phyloP scores from a whole-genome alignment of 2,329 filamentous ascomycete genomes.

The Trichoderma endophyticum region DNA sequence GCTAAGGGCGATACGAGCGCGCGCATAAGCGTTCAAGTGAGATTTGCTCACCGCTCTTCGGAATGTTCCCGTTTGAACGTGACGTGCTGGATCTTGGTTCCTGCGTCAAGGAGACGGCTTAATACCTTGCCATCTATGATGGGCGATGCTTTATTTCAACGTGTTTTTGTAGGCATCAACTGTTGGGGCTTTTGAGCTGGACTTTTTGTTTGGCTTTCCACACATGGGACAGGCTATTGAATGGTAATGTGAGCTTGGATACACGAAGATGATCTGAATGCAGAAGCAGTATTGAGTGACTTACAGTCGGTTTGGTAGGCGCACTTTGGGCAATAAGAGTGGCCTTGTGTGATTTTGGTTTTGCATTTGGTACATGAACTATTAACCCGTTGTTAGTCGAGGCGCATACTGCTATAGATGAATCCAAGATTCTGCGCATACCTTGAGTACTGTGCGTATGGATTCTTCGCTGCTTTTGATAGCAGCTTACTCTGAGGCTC shows the following conservation, averaged over 20 bases:
- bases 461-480: conserved; percentile 63
- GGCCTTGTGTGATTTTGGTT: conserved; percentile 60
- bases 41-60: neutral
- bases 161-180: conserved; percentile 62
- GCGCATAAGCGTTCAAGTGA: neutral
- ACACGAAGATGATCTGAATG: neutral
- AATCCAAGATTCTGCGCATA: neutral
- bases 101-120: neutral
- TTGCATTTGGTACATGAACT: conserved; percentile 61
- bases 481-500: conserved; percentile 56
- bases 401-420: too few relatives aligned
- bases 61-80: neutral
- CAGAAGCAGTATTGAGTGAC: conserved; percentile 22
- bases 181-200: conserved; percentile 48
- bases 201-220: conserved; percentile 55
- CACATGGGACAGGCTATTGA: conserved; percentile 60
- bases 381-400: neutral
- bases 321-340: conserved; percentile 59
- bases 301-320: conserved; percentile 60
- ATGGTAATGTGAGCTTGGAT: conserved; percentile 17
- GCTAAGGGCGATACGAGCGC: neutral
- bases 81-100: neutral
- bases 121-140: neutral
- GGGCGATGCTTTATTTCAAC: conserved; percentile 45
- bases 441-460: conserved; percentile 59